phyloP scores from a whole-genome alignment of 1,284 basidiomycete genomes.

The Apiotrichum sp. region DNA sequence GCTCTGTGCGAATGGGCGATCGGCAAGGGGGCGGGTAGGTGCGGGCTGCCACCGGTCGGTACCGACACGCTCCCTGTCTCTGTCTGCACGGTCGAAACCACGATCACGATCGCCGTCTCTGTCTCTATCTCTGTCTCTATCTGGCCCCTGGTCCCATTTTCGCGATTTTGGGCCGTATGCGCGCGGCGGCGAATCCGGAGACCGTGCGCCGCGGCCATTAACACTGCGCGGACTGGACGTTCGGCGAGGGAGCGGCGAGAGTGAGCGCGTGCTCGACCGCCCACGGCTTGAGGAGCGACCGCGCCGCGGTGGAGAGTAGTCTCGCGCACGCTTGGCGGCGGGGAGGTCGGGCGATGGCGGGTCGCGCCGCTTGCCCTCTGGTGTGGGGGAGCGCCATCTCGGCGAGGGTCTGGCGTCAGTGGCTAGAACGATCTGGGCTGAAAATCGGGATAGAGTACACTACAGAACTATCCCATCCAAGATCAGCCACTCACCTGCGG shows the following conservation, averaged over 20 bases:
- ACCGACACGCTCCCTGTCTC: background rate
- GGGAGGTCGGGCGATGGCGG: constrained; percentile 6
- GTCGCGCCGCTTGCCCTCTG: constrained; percentile 3
- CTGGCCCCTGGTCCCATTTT: background rate
- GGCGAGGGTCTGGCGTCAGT: background rate
- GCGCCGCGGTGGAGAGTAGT: constrained; percentile 2
- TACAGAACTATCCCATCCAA: background rate
- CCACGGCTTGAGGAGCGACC: background rate
- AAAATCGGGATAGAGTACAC: too few relatives aligned
- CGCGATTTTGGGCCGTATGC: background rate
- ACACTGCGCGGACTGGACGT: background rate
- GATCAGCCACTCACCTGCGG: background rate
- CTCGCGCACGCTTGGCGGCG: constrained; percentile 9
- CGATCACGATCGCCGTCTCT: background rate
- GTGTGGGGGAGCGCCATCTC: constrained; percentile 5
- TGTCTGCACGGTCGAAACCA: background rate
- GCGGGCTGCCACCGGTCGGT: background rate
- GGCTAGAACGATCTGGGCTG: too few relatives aligned
- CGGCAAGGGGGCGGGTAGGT: background rate
- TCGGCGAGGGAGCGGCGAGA: background rate
- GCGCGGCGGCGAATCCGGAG: constrained; percentile 6
- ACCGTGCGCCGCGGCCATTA: constrained; percentile 11
- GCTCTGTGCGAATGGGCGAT: background rate
- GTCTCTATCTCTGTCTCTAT: constrained; percentile 4
- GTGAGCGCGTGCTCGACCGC: constrained; percentile 1